A percentile compares a stretch with the other conserved stretches of the same genome.
Evolutionary conservation across 176 grass and related monocot genomes (phyloP).

Genomic region (Eleusine indica): DNA sequence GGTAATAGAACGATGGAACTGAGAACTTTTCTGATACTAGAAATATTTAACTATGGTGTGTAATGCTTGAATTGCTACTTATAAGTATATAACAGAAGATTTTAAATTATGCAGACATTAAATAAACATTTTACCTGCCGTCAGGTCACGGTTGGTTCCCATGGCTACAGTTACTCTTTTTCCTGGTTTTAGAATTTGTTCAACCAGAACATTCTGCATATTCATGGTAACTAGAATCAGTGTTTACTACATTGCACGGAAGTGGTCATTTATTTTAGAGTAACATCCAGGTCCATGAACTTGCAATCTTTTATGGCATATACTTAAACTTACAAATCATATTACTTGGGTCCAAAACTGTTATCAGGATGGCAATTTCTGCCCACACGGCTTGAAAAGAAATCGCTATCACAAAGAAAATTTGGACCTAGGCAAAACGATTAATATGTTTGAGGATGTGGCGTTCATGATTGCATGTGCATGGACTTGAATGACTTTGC

Average conservation of each 20-base stretch:
- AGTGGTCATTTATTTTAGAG: conserved; percentile 11
- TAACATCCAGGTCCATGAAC: background rate
- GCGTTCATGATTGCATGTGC: too few relatives aligned
- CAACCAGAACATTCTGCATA: conserved; percentile 79
- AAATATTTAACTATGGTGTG: background rate
- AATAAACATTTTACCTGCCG: conserved; percentile 59
- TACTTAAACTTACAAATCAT: background rate
- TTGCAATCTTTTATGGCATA: background rate
- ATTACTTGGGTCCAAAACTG: background rate
- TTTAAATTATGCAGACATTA: conserved; percentile 17
- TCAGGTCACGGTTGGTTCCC: conserved; percentile 77
- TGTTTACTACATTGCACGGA: conserved; percentile 13
- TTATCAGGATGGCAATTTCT: background rate
- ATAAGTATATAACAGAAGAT: conserved; percentile 4
- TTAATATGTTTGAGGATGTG: background rate
- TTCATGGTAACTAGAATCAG: conserved; percentile 36
- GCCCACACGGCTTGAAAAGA: background rate
- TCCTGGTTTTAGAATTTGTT: conserved; percentile 78
- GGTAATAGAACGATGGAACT: background rate
- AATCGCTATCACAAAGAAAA: background rate
- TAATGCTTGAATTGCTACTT: conserved; percentile 13
- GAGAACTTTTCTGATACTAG: background rate
- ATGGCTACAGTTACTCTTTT: conserved; percentile 88
- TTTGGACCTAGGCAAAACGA: background rate
- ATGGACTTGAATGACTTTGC: too few relatives aligned